Percentiles rank a stretch among this genome's conserved stretches.
phyloP scores from a whole-genome alignment of 257 asterid genomes.

The Buddleja alternifolia region DNA sequence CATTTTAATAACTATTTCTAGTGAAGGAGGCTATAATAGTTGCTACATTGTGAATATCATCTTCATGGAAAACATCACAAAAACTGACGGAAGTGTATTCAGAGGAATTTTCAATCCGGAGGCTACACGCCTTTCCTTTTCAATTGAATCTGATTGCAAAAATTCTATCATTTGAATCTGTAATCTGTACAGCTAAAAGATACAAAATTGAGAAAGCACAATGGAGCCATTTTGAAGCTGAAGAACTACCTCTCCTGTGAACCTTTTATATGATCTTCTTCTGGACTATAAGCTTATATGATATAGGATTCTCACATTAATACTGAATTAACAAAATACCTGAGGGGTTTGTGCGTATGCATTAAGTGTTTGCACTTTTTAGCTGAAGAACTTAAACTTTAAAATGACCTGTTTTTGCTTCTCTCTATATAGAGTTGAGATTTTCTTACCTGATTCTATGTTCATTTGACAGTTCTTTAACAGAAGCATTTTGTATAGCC shows the following conservation, averaged over 20 bases:
- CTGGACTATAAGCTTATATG: not conserved
- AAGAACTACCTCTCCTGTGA: not conserved
- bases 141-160: not conserved
- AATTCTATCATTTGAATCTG: not conserved
- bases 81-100: not conserved
- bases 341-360: not conserved
- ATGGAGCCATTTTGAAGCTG: not conserved
- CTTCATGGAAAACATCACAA: not conserved
- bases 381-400: not conserved
- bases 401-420: slow-evolving; percentile 13
- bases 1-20: not conserved
- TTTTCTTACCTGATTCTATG: slow-evolving; percentile 31
- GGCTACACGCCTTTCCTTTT: not conserved
- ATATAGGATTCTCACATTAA: not conserved
- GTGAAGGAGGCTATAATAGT: slow-evolving; percentile 6
- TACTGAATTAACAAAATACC: not conserved
- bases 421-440: slow-evolving; percentile 2
- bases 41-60: not conserved
- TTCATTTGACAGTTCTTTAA: slow-evolving; percentile 70
- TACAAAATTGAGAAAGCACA: not conserved
- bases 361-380: not conserved
- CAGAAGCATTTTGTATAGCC: slow-evolving; percentile 98
- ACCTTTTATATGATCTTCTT: not conserved
- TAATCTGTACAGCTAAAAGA: not conserved
- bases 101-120: not conserved